Evolutionary conservation across 2,329 filamentous ascomycete species (phyloP).

Genomic region (Colletotrichum filicis): DNA sequence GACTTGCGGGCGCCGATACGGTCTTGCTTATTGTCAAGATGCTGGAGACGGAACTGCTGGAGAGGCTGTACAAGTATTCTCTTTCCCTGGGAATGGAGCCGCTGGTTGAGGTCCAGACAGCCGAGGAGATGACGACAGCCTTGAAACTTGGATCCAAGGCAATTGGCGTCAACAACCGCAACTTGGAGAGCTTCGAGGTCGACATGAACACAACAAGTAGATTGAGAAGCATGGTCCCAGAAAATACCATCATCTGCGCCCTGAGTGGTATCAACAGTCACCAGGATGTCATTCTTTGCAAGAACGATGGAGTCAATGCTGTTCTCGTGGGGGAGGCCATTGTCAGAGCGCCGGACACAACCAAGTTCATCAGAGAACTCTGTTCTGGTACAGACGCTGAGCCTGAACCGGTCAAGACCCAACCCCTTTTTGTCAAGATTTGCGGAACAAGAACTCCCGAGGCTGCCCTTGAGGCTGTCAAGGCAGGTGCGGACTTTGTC

Average conservation of each 20-base stretch:
- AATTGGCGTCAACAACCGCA: conserved; percentile 97
- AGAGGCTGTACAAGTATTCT: conserved; percentile 88
- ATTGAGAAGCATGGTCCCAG: conserved; percentile 85
- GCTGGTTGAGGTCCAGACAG: conserved; percentile 94
- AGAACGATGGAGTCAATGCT: conserved; percentile 89
- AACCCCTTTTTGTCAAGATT: conserved; percentile 84
- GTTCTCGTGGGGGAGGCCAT: conserved; percentile 95
- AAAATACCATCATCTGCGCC: conserved; percentile 89
- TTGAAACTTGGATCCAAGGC: conserved; percentile 88
- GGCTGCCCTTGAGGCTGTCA: conserved; percentile 81
- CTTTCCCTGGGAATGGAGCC: conserved; percentile 95
- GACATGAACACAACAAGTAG: conserved; percentile 93
- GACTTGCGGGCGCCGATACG: conserved; percentile 92
- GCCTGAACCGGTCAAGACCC: conserved; percentile 47
- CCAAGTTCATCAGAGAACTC: conserved; percentile 84
- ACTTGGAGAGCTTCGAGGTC: conserved; percentile 95
- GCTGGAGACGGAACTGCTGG: conserved; percentile 81
- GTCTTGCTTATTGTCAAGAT: conserved; percentile 98
- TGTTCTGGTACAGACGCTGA: conserved; percentile 68
- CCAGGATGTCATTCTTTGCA: conserved; percentile 88
- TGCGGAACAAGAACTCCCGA: conserved; percentile 90
- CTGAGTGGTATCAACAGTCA: conserved; percentile 93
- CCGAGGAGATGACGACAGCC: conserved; percentile 90
- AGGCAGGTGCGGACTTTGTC: conserved; percentile 89
- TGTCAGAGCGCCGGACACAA: conserved; percentile 89